Evolutionary conservation across 495 filamentous ascomycete species (phyloP), one percentile per base, ranked within the genome.

Genomic region (Penicillium turbatum): DNA sequence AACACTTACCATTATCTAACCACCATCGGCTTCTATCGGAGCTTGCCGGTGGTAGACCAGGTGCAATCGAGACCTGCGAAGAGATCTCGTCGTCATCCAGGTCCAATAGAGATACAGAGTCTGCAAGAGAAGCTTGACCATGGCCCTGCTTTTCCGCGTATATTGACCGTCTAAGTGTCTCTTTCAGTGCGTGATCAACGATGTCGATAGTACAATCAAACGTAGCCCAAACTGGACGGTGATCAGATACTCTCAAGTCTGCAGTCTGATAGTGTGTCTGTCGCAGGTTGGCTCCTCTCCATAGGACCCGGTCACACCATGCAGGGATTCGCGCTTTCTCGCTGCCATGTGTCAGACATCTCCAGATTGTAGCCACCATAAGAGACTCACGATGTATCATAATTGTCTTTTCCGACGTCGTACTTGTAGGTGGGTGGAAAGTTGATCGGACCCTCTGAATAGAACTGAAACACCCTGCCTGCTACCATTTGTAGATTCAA

Each of bases 351-450:
- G 53, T 48, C 16, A 40, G 32, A 35, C 35, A 43, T 9, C 3
- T 4, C 44, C 2, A 26, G 6, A 10, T 32, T 16, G 2, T 24
- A 17, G 11, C 27, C 10, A 2, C 11, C 19, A 24, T 7, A 36
- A 2, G 9, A 8, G 9, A 73, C 85, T 77, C 75, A 90, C 87
- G 92, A 97, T 11, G 85, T 92, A 71, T 99, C 93, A 66, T 96
- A 98, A 32, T 76, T 78, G 66, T 97, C 90, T 7, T 77, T 87
- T 35, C 88, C 90, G 53, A 95, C 71, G 65, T 99, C 88, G 66
- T 86, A 99, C 72, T 93, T 95, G 73, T 99, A 99, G 11, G 93
- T 99, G 3, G 93, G 93, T 57, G 86, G 74, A 65, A 97, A 99
- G 2, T 72, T 82, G 34, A 97, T 90, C 24, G 80, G 79, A 8